A percentile compares a stretch with the other conserved stretches of the same genome.
Conservation (phyloP, 176 grass and related monocot genomes). For the Eragrostis nindensis region DNA sequence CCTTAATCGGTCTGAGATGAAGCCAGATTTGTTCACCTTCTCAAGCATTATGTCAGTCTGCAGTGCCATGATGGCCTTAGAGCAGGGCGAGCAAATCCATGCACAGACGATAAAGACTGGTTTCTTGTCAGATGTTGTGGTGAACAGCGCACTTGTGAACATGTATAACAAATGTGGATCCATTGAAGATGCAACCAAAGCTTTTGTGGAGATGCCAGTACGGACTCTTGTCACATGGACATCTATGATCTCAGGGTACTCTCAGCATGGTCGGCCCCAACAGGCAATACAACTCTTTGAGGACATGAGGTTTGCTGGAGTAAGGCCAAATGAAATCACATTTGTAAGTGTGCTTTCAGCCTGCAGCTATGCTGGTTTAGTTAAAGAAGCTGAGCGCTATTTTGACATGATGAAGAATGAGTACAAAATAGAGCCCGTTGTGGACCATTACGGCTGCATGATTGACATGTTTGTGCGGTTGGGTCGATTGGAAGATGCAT, state of each 20-base stretch:
- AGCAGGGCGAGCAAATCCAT: constrained; percentile 83
- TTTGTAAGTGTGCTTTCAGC: constrained; percentile 88
- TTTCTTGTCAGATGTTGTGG: constrained; percentile 77
- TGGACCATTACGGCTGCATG: constrained; percentile 88
- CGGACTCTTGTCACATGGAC: constrained; percentile 83
- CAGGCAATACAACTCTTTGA: constrained; percentile 86
- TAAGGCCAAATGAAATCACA: constrained; percentile 75
- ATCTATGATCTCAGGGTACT: constrained; percentile 83
- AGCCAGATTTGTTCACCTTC: constrained; percentile 81
- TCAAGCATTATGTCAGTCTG: constrained; percentile 79
- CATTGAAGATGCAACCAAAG: constrained; percentile 67
- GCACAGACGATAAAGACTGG: constrained; percentile 75
- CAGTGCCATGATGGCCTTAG: constrained; percentile 75
- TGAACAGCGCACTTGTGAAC: constrained; percentile 78
- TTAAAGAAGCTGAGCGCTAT: constrained; percentile 71
- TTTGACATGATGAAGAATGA: constrained; percentile 77
- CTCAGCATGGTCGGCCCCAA: constrained; percentile 69
- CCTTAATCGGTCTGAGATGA: constrained; percentile 56
- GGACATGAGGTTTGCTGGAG: constrained; percentile 73
- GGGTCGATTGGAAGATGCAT: constrained; percentile 77
- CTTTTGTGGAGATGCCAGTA: constrained; percentile 72
- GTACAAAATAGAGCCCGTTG: constrained; percentile 66
- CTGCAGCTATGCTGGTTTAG: constrained; percentile 75
- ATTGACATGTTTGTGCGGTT: constrained; percentile 80
- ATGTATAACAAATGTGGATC: constrained; percentile 93